Base-by-base conservation (phyloP, 192 early-diverging fungal genomes). In the Entophlyctis luteolus region DNA sequence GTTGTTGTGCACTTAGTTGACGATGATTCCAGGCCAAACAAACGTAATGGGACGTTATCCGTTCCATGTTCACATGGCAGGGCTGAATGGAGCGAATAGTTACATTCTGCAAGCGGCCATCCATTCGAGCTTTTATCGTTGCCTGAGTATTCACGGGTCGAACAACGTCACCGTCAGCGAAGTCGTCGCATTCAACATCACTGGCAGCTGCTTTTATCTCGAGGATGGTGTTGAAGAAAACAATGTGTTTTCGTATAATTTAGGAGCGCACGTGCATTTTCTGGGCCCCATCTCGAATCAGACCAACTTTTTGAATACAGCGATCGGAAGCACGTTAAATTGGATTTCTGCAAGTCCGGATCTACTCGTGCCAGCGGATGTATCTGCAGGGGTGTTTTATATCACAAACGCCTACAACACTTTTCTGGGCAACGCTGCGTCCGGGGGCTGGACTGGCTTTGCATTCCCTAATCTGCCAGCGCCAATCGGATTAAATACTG, bases 11-110 rank as follows among this genome's bases (percentile, higher is more conserved):
- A 52, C 16, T 53, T 1, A 10, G 14, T 49, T 16, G 50, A 62
- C 12, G 20, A 28, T 14, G 12, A 31, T 2, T 10, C 27, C 33
- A 56, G 60, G 55, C 14, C 70, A 72, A 73, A 72, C 70, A 22
- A 72, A 72, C 48, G 70, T 72, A 16, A 67, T 72, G 70, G 70
- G 70, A 42, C 58, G 70, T 36, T 72, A 72, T 31, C 70, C 70
- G 20, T 68, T 54, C 50, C 70, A 72, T 27, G 33, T 72, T 4
- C 70, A 72, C 59, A 74, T 74, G 70, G 46, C 67, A 2, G 48
- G 48, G 38, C 23, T 37, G 10, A 34, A 72, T 37, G 68, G 68
- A 20, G 2, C 3, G n/a, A 68, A 72, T 0, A 71, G 50, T n/a
- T 72, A 67, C 34, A 18, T 72, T 6, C 28, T 48, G 25, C 39